Evolutionary conservation across 1,139 yeast genomes (phyloP).

Genomic region (Geotrichum klebahnii): DNA sequence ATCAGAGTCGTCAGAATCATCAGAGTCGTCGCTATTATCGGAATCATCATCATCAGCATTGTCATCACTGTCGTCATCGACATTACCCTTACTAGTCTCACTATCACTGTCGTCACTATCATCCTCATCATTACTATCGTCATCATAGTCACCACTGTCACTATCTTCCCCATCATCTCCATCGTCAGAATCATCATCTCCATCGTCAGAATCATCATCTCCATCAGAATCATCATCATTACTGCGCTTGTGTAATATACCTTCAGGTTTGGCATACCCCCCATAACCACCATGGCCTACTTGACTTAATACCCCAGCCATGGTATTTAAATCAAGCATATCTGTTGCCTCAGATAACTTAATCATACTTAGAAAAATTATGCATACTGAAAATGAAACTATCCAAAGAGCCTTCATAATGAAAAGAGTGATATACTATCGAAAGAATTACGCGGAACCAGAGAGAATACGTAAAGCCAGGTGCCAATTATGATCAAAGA

Average conservation of each 20-base stretch:
- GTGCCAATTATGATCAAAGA: no score
- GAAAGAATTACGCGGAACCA: no score
- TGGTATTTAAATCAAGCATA: no score
- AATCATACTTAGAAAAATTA: no score
- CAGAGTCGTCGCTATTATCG: slow-evolving; percentile 1
- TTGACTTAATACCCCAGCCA: no score
- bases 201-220: not conserved
- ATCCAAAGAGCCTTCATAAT: no score
- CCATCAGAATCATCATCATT: not conserved
- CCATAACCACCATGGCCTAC: no score
- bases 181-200: not conserved
- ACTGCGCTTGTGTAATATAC: not conserved
- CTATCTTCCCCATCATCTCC: not conserved
- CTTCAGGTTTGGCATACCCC: not conserved
- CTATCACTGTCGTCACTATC: not conserved
- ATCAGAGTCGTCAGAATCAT: slow-evolving; percentile 1
- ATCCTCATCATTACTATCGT: not conserved
- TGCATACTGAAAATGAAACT: no score
- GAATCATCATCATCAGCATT: not conserved
- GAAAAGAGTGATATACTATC: no score
- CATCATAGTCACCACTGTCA: slow-evolving; percentile 2
- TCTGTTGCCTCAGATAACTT: no score
- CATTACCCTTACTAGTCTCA: not conserved
- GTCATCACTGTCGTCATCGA: not conserved
- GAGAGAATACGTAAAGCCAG: no score